A percentile compares a stretch with the other conserved stretches of the same genome.
These are phyloP conservation scores for Scheffersomyces stambukii DNA, from an alignment of 1,139 yeast genomes.

Conservation along the genomic window DNA sequence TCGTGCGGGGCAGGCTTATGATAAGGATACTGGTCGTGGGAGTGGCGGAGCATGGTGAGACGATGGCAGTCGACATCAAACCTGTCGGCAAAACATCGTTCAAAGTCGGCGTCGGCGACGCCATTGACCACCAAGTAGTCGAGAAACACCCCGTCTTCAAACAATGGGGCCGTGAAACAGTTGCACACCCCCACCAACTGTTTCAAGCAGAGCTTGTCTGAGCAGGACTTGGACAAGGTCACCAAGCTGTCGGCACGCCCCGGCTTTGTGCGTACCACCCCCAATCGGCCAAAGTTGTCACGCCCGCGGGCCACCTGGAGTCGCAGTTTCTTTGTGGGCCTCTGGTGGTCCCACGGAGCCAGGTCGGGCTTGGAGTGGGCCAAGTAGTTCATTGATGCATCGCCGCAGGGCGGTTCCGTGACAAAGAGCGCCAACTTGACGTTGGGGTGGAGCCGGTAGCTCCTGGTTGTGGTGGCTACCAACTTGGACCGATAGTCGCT, in stretches of 20 bases:
- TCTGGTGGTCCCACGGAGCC: slow-evolving; percentile 16
- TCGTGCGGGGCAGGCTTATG: slow-evolving; percentile 18
- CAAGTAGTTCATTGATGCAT: slow-evolving; percentile 56
- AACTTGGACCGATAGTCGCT: slow-evolving; percentile 4
- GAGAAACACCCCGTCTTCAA: slow-evolving; percentile 35
- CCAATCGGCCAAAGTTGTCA: slow-evolving; percentile 50
- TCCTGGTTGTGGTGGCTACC: neutral
- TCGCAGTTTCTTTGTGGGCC: neutral
- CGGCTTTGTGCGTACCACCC: slow-evolving; percentile 83
- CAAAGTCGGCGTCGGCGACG: slow-evolving; percentile 32
- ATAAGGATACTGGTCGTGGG: slow-evolving; percentile 21
- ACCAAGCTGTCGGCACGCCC: slow-evolving; percentile 75
- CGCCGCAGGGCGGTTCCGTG: slow-evolving; percentile 92
- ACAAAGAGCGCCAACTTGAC: slow-evolving; percentile 56
- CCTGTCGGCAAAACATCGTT: slow-evolving; percentile 49
- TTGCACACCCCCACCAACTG: slow-evolving; percentile 62
- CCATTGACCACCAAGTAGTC: slow-evolving; percentile 46
- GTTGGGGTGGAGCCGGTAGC: slow-evolving; percentile 26
- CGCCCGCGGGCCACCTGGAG: slow-evolving; percentile 63
- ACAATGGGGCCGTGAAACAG: slow-evolving; percentile 43
- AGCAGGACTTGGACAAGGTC: slow-evolving; percentile 78
- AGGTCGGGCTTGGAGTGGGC: slow-evolving; percentile 14
- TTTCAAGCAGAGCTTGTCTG: slow-evolving; percentile 70
- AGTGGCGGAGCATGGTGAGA: slow-evolving; percentile 19
- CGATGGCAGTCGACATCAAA: slow-evolving; percentile 15